phyloP scores from a whole-genome alignment of 495 filamentous ascomycete species.

The Diplogelasinospora grovesii region DNA sequence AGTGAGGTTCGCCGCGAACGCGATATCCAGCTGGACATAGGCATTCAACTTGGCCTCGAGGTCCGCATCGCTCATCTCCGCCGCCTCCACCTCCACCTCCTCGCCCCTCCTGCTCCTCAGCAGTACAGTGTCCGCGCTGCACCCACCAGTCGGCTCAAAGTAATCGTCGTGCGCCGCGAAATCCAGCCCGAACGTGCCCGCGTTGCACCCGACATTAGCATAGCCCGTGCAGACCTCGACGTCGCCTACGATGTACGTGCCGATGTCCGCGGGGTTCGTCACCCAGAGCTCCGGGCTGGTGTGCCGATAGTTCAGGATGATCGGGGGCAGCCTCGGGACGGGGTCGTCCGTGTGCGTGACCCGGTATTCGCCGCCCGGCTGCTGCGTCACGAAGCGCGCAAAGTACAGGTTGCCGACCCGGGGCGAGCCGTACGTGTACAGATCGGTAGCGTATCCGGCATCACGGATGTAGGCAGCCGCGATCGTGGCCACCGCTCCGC shows the following conservation, averaged over 20 bases:
- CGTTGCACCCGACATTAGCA: slow-evolving; percentile 36
- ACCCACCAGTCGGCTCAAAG: slow-evolving; percentile 28
- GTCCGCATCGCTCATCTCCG: slow-evolving; percentile 25
- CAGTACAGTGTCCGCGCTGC: slow-evolving; percentile 13
- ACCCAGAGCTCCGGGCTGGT: slow-evolving; percentile 63
- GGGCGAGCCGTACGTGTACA: slow-evolving; percentile 62
- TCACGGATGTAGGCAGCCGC: slow-evolving; percentile 53
- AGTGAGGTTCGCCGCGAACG: slow-evolving; percentile 4
- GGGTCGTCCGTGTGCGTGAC: slow-evolving; percentile 63
- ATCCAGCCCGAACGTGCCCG: slow-evolving; percentile 25
- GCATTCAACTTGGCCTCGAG: slow-evolving; percentile 22
- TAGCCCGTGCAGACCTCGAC: slow-evolving; percentile 33
- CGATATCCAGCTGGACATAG: slow-evolving; percentile 22
- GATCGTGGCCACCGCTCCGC: slow-evolving; percentile 57
- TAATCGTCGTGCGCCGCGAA: slow-evolving; percentile 30
- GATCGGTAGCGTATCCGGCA: slow-evolving; percentile 31
- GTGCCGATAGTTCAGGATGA: slow-evolving; percentile 51
- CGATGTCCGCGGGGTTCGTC: slow-evolving; percentile 12
- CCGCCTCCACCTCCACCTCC: slow-evolving; percentile 6
- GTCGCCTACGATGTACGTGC: slow-evolving; percentile 21
- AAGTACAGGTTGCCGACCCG: slow-evolving; percentile 56
- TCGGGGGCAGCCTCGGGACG: slow-evolving; percentile 57
- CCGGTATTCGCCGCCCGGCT: slow-evolving; percentile 47
- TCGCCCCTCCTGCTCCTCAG: slow-evolving; percentile 18
- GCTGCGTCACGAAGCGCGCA: slow-evolving; percentile 48